These are phyloP conservation scores for Lactarius trivialis DNA, from an alignment of 768 basidiomycete genomes.

Conservation along the genomic window DNA sequence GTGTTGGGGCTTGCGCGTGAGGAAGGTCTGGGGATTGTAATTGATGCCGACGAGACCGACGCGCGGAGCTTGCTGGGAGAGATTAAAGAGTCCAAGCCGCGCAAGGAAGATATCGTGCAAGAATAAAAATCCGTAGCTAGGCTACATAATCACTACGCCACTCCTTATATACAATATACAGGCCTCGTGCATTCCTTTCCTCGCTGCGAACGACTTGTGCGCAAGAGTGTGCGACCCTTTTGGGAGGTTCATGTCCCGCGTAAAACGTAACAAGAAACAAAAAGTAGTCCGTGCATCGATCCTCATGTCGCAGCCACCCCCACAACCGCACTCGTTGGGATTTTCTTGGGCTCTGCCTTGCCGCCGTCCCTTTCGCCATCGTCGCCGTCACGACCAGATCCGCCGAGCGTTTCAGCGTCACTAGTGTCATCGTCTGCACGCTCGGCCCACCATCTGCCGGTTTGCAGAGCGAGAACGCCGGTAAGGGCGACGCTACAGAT, in stretches of 20 bases:
- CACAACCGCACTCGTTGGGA: not conserved
- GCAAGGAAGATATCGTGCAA: conserved; percentile 94
- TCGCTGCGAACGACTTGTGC: not conserved
- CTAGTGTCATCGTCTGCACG: conserved; percentile 52
- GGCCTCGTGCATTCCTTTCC: not conserved
- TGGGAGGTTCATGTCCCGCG: not conserved
- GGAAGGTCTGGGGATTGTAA: conserved; percentile 74
- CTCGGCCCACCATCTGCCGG: conserved; percentile 82
- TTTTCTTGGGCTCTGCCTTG: not conserved
- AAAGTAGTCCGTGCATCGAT: not conserved
- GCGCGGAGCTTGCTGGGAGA: conserved; percentile 77
- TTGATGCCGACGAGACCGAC: conserved; percentile 81
- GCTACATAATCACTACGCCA: conserved; percentile 13
- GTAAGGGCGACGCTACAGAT: conserved; percentile 84
- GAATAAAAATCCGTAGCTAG: conserved; percentile 33
- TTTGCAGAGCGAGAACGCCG: conserved; percentile 78
- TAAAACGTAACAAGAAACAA: not conserved
- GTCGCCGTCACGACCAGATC: not conserved
- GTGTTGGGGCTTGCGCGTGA: conserved; percentile 84
- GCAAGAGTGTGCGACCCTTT: not conserved
- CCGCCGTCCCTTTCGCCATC: not conserved
- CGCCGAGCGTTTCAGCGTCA: conserved; percentile 29
- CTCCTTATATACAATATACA: conserved; percentile 9
- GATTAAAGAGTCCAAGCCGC: conserved; percentile 66
- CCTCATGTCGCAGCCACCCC: not conserved